phyloP scores from a whole-genome alignment of 768 basidiomycete genomes.

The Trametes meyenii region DNA sequence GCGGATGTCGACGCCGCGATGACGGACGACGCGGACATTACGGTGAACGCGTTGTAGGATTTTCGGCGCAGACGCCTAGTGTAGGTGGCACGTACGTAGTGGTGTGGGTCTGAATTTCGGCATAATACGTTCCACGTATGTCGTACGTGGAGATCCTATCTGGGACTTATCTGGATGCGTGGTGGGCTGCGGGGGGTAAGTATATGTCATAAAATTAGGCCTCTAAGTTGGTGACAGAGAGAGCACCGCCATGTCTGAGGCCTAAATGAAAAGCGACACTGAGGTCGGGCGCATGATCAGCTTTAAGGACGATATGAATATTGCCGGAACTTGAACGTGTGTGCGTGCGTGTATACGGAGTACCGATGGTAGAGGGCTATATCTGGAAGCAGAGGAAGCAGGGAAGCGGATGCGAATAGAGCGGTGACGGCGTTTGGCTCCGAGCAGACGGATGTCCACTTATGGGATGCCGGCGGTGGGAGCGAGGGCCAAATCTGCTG shows the following conservation, averaged over 20 bases:
- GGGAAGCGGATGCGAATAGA: conserved; percentile 4
- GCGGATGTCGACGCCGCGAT: conserved; percentile 4
- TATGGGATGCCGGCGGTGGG: conserved; percentile 19
- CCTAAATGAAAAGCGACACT: conserved; percentile 5
- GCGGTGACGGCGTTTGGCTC: conserved; percentile 16
- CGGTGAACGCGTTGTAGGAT: conserved; percentile 5
- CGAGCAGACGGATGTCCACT: conserved; percentile 6
- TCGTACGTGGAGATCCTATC: not conserved
- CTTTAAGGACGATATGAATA: no score
- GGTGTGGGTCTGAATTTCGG: not conserved
- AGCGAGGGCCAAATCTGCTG: conserved; percentile 1
- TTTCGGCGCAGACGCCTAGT: no score
- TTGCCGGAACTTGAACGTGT: not conserved
- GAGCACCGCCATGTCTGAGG: conserved; percentile 14
- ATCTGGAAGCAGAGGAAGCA: conserved; percentile 14
- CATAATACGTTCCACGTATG: not conserved
- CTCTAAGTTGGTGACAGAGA: conserved; percentile 5
- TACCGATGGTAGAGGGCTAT: not conserved
- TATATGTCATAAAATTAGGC: not conserved
- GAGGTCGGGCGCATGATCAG: no score
- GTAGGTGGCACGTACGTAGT: not conserved
- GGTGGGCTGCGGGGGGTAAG: not conserved
- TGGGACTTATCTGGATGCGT: not conserved
- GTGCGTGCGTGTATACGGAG: not conserved
- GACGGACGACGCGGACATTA: conserved; percentile 4